A percentile compares a stretch with the other conserved stretches of the same genome.
phyloP scores from a whole-genome alignment of 2,329 filamentous ascomycete species.

The Pseudocercospora cruenta region DNA sequence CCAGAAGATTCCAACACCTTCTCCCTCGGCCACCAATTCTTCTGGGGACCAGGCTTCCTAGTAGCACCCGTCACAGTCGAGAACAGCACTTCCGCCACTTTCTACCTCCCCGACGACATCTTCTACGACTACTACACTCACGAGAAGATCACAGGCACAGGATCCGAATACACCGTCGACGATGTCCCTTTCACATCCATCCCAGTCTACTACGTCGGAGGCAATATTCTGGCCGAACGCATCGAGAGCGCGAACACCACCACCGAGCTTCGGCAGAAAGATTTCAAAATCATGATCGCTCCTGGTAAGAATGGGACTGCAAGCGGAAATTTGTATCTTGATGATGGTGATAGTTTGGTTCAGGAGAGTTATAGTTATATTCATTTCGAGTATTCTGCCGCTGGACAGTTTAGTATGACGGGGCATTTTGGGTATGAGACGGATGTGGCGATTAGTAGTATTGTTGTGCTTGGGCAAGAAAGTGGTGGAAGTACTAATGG shows the following conservation, averaged over 20 bases:
- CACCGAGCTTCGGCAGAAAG: constrained; percentile 64
- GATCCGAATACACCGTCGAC: constrained; percentile 47
- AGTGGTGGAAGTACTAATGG: constrained; percentile 33
- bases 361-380: constrained; percentile 62
- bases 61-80: constrained; percentile 60
- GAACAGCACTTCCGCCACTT: constrained; percentile 55
- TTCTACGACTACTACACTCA: constrained; percentile 66
- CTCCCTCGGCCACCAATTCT: constrained; percentile 59
- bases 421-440: constrained; percentile 46
- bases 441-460: constrained; percentile 49
- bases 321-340: constrained; percentile 70
- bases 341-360: constrained; percentile 72
- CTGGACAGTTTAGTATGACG: constrained; percentile 21
- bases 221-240: constrained; percentile 66
- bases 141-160: constrained; percentile 50
- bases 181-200: constrained; percentile 58
- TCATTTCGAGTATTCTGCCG: constrained; percentile 57
- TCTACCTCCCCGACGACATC: constrained; percentile 61
- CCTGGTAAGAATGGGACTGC: constrained; percentile 66
- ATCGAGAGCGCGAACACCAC: constrained; percentile 62
- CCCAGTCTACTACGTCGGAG: constrained; percentile 69
- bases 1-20: constrained; percentile 60
- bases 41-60: constrained; percentile 61
- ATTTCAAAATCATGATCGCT: constrained; percentile 73
- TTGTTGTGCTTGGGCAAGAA: constrained; percentile 60